Evolutionary conservation across 192 early-diverging fungal species (phyloP).

Genomic region (Coemansia aciculifera): DNA sequence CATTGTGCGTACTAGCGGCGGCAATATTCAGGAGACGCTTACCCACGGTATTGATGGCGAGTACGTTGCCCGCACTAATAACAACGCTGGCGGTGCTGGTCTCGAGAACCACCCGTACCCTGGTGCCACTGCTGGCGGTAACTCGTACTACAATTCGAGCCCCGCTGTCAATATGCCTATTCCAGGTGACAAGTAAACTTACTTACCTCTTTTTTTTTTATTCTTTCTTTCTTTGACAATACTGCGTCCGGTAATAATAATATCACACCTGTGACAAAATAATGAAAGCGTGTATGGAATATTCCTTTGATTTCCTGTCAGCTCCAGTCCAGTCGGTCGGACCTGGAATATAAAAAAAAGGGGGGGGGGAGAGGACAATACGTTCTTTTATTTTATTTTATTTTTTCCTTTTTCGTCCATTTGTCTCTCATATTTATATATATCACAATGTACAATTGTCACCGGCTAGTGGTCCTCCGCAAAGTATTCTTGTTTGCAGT

Average conservation of each 20-base stretch:
- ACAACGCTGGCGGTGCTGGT: conserved; percentile 18
- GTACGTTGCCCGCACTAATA: neutral
- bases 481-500: conserved; percentile 12
- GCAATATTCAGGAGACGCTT: conserved; percentile 16
- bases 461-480: conserved; percentile 19
- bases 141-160: conserved; percentile 37
- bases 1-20: conserved; percentile 23
- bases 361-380: too few relatives aligned
- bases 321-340: neutral
- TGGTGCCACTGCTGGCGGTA: conserved; percentile 12
- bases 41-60: conserved; percentile 30
- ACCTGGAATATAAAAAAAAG: neutral
- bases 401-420: neutral
- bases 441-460: conserved; percentile 22
- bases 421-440: neutral
- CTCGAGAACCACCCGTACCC: conserved; percentile 18
- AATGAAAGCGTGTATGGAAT: neutral
- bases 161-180: conserved; percentile 43
- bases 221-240: conserved; percentile 15
- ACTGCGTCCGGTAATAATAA: neutral
- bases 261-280: neutral
- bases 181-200: conserved; percentile 17
- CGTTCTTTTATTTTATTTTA: neutral
- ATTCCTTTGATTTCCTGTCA: neutral
- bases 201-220: conserved; percentile 1